Evolutionary conservation across 2,329 filamentous ascomycete species (phyloP).

Genomic region (Arthrobotrys megalospora): DNA sequence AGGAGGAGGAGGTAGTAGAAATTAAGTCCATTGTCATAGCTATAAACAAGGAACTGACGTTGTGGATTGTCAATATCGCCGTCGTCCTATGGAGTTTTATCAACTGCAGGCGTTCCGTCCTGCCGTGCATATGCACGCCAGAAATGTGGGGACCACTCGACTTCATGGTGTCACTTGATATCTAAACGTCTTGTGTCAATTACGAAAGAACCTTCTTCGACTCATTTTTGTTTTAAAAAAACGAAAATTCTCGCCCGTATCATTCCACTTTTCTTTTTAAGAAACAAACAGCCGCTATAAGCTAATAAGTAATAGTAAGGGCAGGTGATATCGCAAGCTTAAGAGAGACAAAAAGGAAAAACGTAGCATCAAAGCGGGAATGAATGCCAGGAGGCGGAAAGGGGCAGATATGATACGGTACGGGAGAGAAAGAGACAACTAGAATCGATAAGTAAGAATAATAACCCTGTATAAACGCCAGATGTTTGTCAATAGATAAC

Average conservation of each 20-base stretch:
- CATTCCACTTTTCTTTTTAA: slow-evolving; percentile 8
- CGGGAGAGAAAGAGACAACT: not conserved
- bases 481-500: slow-evolving; percentile 28
- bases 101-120: not conserved
- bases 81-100: no score
- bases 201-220: not conserved
- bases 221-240: not conserved
- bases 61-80: no score
- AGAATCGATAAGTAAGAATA: slow-evolving; percentile 1
- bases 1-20: no score
- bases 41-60: no score
- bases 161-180: no score
- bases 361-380: not conserved
- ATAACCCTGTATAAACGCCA: slow-evolving; percentile 55
- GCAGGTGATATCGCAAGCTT: slow-evolving; percentile 7
- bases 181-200: not conserved
- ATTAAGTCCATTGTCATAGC: no score
- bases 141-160: no score
- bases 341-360: not conserved
- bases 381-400: not conserved
- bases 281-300: slow-evolving; percentile 11
- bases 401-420: slow-evolving; percentile 12
- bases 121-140: no score
- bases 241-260: not conserved
- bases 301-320: slow-evolving; percentile 20